A percentile compares a stretch with the other conserved stretches of the same genome.
phyloP scores from a whole-genome alignment of 2,329 filamentous ascomycete genomes.

The Phyllosticta paracitricarpa region DNA sequence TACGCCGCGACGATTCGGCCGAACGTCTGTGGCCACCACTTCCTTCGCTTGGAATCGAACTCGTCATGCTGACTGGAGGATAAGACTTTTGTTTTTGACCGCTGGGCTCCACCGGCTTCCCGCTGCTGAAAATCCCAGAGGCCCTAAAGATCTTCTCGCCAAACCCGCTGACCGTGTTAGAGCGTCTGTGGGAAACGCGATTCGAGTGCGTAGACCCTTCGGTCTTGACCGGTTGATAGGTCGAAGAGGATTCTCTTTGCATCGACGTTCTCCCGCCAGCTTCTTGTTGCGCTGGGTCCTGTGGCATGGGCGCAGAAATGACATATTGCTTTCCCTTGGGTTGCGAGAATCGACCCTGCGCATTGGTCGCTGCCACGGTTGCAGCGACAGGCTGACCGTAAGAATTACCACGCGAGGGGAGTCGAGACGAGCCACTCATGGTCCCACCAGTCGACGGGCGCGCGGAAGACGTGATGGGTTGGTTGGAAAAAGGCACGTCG shows the following conservation, averaged over 20 bases:
- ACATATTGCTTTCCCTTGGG: slow-evolving; percentile 57
- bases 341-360: slow-evolving; percentile 81
- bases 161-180: slow-evolving; percentile 47
- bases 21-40: slow-evolving; percentile 42
- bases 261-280: slow-evolving; percentile 53
- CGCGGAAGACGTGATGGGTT: slow-evolving; percentile 34
- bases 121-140: slow-evolving; percentile 60
- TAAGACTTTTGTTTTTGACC: slow-evolving; percentile 59
- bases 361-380: slow-evolving; percentile 78
- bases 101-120: slow-evolving; percentile 28
- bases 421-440: slow-evolving; percentile 46
- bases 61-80: slow-evolving; percentile 85
- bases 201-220: slow-evolving; percentile 43
- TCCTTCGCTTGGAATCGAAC: slow-evolving; percentile 49
- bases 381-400: slow-evolving; percentile 86
- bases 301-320: slow-evolving; percentile 57
- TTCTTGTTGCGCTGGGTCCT: slow-evolving; percentile 33
- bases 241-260: slow-evolving; percentile 41
- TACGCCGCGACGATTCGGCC: slow-evolving; percentile 38
- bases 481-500: slow-evolving; percentile 34
- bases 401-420: slow-evolving; percentile 63
- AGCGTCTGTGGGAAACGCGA: slow-evolving; percentile 54
- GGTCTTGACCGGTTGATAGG: slow-evolving; percentile 42
- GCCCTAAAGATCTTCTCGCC: slow-evolving; percentile 77
- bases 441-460: slow-evolving; percentile 77